Conservation (phyloP, 495 filamentous ascomycete species). For the Monascus purpureus region DNA sequence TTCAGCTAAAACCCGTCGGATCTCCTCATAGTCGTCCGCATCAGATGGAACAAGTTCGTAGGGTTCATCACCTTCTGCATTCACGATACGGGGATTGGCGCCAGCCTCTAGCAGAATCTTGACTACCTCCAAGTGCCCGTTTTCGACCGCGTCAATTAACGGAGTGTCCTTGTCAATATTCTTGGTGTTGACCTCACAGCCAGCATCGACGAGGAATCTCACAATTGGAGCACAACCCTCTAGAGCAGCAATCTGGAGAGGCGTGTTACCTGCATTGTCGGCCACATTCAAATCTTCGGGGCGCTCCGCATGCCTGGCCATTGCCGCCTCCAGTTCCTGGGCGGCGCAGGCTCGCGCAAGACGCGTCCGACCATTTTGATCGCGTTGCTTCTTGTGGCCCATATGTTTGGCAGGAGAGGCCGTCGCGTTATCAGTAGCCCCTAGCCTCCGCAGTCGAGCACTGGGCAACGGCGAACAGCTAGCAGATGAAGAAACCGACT, state of each 20-base stretch:
- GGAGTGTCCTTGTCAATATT: slow-evolving; percentile 83
- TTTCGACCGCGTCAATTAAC: slow-evolving; percentile 89
- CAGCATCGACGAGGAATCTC: slow-evolving; percentile 54
- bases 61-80: slow-evolving; percentile 75
- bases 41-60: slow-evolving; percentile 66
- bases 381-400: slow-evolving; percentile 66
- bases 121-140: slow-evolving; percentile 83
- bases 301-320: slow-evolving; percentile 53
- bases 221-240: slow-evolving; percentile 70
- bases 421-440: slow-evolving; percentile 39
- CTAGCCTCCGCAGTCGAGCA: slow-evolving; percentile 49
- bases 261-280: slow-evolving; percentile 89
- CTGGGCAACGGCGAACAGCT: slow-evolving; percentile 58
- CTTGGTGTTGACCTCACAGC: slow-evolving; percentile 70
- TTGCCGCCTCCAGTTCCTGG: slow-evolving; percentile 57
- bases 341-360: slow-evolving; percentile 73
- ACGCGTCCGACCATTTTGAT: slow-evolving; percentile 72
- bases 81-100: slow-evolving; percentile 77
- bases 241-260: slow-evolving; percentile 79
- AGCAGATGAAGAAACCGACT: slow-evolving; percentile 59
- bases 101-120: slow-evolving; percentile 70
- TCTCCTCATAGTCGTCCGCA: slow-evolving; percentile 48
- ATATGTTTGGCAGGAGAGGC: slow-evolving; percentile 53
- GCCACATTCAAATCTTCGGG: slow-evolving; percentile 77
- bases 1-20: slow-evolving; percentile 31